These are phyloP conservation scores for Arachnomyces sp. DNA, from an alignment of 2,329 filamentous ascomycete genomes.

Conservation along the genomic window DNA sequence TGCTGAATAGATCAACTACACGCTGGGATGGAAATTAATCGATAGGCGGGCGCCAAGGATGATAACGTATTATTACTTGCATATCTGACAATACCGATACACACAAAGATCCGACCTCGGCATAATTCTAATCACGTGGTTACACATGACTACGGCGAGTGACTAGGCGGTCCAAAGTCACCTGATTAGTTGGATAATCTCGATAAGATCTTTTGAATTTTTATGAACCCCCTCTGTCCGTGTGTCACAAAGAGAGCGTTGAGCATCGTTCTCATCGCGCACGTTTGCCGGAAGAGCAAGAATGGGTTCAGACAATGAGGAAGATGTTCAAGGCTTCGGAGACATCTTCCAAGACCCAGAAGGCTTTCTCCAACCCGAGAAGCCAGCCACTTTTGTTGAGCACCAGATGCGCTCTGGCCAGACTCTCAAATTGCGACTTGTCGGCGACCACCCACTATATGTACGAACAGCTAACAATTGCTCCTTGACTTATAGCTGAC, in stretches of 20 bases:
- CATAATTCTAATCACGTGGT: too few relatives aligned
- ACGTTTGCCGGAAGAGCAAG: not conserved
- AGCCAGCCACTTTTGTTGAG: constrained; percentile 63
- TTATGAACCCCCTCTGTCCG: too few relatives aligned
- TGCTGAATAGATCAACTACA: constrained; percentile 9
- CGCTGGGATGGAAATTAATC: constrained; percentile 2
- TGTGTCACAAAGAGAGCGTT: too few relatives aligned
- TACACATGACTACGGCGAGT: too few relatives aligned
- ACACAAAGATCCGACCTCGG: too few relatives aligned
- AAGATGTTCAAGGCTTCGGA: constrained; percentile 30
- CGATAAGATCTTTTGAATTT: too few relatives aligned
- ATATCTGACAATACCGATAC: too few relatives aligned
- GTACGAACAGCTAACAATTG: constrained; percentile 35
- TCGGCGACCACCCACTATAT: constrained; percentile 83
- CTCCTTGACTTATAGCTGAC: constrained; percentile 14
- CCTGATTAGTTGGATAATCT: too few relatives aligned
- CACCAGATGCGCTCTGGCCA: constrained; percentile 63
- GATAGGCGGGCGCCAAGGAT: too few relatives aligned
- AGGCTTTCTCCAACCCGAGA: constrained; percentile 71
- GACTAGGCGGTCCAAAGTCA: too few relatives aligned
- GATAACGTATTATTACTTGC: too few relatives aligned
- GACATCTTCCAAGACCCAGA: constrained; percentile 72
- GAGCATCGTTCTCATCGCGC: too few relatives aligned
- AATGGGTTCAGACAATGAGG: constrained; percentile 15
- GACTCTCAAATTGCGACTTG: constrained; percentile 63